Percentiles rank a stretch among this genome's conserved stretches.
Evolutionary conservation across 1,139 yeast genomes (phyloP).

Genomic region (Zygoascus meyerae): DNA sequence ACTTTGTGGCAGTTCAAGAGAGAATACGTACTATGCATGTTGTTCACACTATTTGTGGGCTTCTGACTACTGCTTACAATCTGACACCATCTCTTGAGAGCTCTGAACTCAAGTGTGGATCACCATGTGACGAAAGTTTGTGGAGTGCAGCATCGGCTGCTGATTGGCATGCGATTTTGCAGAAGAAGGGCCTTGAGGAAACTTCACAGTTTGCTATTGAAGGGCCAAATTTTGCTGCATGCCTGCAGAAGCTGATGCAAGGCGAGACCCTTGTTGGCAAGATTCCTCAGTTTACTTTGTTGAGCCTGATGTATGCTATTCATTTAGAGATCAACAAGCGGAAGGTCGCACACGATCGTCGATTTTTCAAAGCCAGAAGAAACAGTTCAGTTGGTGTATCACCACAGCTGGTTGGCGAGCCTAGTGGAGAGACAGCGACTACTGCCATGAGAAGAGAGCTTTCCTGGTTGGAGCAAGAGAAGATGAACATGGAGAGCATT

Average conservation of each 20-base stretch:
- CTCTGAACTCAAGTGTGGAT: slow-evolving; percentile 66
- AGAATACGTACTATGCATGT: slow-evolving; percentile 82
- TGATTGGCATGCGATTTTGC: slow-evolving; percentile 49
- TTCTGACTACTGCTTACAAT: slow-evolving; percentile 66
- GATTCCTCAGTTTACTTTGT: slow-evolving; percentile 43
- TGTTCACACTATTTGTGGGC: slow-evolving; percentile 63
- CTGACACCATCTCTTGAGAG: slow-evolving; percentile 51
- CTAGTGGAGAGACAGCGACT: slow-evolving; percentile 2
- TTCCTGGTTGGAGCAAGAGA: slow-evolving; percentile 25
- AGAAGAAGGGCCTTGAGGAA: slow-evolving; percentile 27
- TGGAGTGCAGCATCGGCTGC: slow-evolving; percentile 57
- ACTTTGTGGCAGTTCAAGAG: slow-evolving; percentile 75
- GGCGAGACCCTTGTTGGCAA: slow-evolving; percentile 31
- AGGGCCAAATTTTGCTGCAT: slow-evolving; percentile 26
- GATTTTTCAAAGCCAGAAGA: slow-evolving; percentile 10
- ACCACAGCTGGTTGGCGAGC: slow-evolving; percentile 3
- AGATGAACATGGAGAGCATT: slow-evolving; percentile 24
- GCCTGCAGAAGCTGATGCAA: slow-evolving; percentile 23
- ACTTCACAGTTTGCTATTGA: slow-evolving; percentile 24
- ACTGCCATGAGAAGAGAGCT: slow-evolving; percentile 15
- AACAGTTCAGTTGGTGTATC: slow-evolving; percentile 4
- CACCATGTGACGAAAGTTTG: slow-evolving; percentile 64
- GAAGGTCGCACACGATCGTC: slow-evolving; percentile 21
- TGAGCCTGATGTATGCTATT: slow-evolving; percentile 63
- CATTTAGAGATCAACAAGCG: slow-evolving; percentile 58